Evolutionary conservation across 1,284 basidiomycete species (phyloP).

Genomic region (Cutaneotrichosporon sp.): DNA sequence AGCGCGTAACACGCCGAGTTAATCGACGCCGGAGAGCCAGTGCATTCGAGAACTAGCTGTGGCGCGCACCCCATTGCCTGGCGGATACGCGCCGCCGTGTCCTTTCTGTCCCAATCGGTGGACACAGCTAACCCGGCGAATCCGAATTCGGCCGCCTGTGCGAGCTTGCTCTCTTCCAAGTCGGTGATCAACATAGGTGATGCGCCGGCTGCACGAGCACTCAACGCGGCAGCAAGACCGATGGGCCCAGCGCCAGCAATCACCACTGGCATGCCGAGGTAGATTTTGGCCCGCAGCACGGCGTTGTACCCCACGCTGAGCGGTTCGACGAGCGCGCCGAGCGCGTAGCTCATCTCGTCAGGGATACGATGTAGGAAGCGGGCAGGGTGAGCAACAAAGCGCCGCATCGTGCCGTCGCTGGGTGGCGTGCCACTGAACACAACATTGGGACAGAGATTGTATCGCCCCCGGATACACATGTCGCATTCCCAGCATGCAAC

Average conservation of each 20-base stretch:
- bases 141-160: constrained; percentile 47
- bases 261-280: constrained; percentile 47
- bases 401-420: constrained; percentile 41
- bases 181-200: constrained; percentile 54
- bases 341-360: constrained; percentile 49
- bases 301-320: constrained; percentile 50
- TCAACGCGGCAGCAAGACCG: constrained; percentile 51
- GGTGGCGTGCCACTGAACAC: constrained; percentile 43
- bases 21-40: constrained; percentile 49
- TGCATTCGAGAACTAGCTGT: constrained; percentile 49
- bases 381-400: constrained; percentile 53
- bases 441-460: constrained; percentile 47
- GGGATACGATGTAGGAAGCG: constrained; percentile 54
- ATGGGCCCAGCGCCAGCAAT: constrained; percentile 52
- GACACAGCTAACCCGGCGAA: constrained; percentile 42
- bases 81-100: constrained; percentile 31
- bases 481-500: constrained; percentile 52
- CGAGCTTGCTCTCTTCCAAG: constrained; percentile 47
- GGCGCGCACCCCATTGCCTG: constrained; percentile 32
- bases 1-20: constrained; percentile 37
- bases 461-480: constrained; percentile 43
- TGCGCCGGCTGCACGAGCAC: constrained; percentile 52
- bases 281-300: constrained; percentile 45
- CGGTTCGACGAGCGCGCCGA: constrained; percentile 52
- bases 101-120: constrained; percentile 27